A percentile compares a stretch with the other conserved stretches of the same genome.
phyloP scores from a whole-genome alignment of 1,284 basidiomycete genomes.

The Heliocybe sulcata region DNA sequence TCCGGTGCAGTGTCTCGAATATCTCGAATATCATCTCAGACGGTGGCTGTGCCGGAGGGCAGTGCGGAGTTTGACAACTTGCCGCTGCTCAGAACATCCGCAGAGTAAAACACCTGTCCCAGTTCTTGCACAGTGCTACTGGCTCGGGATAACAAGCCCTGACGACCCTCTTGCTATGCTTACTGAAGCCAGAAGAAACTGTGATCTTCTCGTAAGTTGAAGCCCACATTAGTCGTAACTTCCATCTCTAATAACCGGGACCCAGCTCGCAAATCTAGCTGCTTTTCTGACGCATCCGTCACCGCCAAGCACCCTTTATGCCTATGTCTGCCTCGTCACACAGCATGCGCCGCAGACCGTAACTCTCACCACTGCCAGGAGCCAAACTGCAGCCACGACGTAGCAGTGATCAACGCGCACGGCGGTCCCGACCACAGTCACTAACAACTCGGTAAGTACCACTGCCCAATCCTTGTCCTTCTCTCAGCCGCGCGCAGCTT shows the following conservation, averaged over 20 bases:
- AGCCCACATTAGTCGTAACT: conserved; percentile 1
- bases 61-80: no score
- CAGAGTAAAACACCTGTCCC: conserved; percentile 70
- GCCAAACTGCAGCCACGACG: conserved; percentile 17
- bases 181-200: conserved; percentile 66
- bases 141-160: conserved; percentile 57
- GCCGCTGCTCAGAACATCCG: no score
- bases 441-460: conserved; percentile 40
- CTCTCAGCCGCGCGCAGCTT: conserved; percentile 34
- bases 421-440: background rate
- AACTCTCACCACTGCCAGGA: conserved; percentile 15
- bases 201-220: conserved; percentile 59
- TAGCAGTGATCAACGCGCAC: conserved; percentile 14
- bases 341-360: conserved; percentile 19
- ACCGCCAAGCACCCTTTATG: conserved; percentile 46
- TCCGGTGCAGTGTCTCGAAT: no score
- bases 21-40: no score
- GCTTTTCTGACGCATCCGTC: conserved; percentile 56
- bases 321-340: conserved; percentile 26
- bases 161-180: conserved; percentile 69
- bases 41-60: no score
- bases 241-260: conserved; percentile 9
- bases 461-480: conserved; percentile 63
- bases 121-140: conserved; percentile 73
- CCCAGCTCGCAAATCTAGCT: conserved; percentile 61